Evolutionary conservation across 192 early-diverging fungal genomes (phyloP).

Genomic region (Backusella westeae): DNA sequence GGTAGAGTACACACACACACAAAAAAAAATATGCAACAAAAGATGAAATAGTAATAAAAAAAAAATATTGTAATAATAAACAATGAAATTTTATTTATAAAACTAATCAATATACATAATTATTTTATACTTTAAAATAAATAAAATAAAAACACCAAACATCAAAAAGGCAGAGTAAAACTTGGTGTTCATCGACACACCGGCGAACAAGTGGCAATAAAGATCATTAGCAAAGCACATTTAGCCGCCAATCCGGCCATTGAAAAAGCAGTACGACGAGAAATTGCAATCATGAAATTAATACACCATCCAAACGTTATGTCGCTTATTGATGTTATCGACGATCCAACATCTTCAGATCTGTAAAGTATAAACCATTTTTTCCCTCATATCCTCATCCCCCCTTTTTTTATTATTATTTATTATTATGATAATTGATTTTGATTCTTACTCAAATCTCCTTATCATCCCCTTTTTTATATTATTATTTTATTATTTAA

Average conservation of each 20-base stretch:
- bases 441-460: neutral
- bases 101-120: neutral
- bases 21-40: neutral
- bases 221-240: constrained; percentile 50
- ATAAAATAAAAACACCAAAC: neutral
- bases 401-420: neutral
- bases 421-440: neutral
- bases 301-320: constrained; percentile 54
- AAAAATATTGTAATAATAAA: neutral
- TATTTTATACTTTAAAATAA: neutral
- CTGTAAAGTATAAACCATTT: constrained; percentile 21
- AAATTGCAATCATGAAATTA: constrained; percentile 55
- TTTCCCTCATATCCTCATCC: neutral
- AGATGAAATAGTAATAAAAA: neutral
- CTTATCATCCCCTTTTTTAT: neutral
- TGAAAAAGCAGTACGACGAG: constrained; percentile 49
- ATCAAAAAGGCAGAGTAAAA: constrained; percentile 45
- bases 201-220: constrained; percentile 51
- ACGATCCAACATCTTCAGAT: constrained; percentile 31
- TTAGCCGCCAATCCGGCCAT: constrained; percentile 47
- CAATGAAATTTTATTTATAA: neutral
- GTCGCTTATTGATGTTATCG: constrained; percentile 46
- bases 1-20: constrained; percentile 26
- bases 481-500: neutral
- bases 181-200: constrained; percentile 43